Conservation (phyloP, 768 basidiomycete genomes). For the Myochromella boudieri region DNA sequence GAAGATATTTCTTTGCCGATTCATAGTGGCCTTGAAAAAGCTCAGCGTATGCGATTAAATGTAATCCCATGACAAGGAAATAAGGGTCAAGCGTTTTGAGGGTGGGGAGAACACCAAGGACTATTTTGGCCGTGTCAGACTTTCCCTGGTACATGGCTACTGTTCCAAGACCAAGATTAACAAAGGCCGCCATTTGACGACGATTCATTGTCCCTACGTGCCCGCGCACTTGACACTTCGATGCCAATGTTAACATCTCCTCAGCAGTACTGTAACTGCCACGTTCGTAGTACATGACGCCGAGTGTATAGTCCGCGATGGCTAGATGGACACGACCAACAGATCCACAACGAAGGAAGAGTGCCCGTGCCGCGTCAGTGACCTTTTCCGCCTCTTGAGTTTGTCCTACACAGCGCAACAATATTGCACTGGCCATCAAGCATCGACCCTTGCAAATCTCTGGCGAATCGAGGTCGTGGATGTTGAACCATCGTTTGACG, state of each 20-base stretch:
- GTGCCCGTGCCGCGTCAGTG: not conserved
- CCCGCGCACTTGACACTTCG: not conserved
- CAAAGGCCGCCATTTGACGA: not conserved
- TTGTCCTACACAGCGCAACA: conserved; percentile 2
- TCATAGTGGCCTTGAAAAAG: not conserved
- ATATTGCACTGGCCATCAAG: not conserved
- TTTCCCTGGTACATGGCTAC: not conserved
- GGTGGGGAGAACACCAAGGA: not conserved
- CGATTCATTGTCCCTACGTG: not conserved
- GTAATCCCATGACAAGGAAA: not conserved
- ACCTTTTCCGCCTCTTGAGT: not conserved
- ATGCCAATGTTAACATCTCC: not conserved
- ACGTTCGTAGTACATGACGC: not conserved
- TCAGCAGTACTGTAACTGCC: conserved; percentile 5
- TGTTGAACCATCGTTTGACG: not conserved
- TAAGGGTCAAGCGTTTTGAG: not conserved
- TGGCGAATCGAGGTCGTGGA: too few species aligned
- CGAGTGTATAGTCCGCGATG: not conserved
- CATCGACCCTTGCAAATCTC: not conserved
- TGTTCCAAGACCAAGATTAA: not conserved
- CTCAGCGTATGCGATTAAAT: conserved; percentile 1
- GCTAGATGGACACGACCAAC: not conserved
- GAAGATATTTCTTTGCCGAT: conserved; percentile 1
- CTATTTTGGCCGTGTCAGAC: not conserved
- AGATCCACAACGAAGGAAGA: not conserved